Evolutionary conservation across 192 early-diverging fungal genomes (phyloP).

Genomic region (Cetraspora pellucida): DNA sequence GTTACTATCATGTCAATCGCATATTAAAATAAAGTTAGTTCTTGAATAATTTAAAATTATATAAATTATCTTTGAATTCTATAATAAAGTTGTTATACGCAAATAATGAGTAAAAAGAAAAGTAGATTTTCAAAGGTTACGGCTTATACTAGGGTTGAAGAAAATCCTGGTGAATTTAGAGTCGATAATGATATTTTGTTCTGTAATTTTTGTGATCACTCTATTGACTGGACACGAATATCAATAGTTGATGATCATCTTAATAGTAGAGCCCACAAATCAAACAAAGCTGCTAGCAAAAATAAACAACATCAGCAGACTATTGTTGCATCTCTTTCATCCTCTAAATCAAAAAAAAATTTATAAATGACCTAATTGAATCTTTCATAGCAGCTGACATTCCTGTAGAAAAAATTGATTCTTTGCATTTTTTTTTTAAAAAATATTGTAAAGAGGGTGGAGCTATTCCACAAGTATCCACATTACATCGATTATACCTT

Average conservation of each 20-base stretch:
- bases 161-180: neutral
- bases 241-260: neutral
- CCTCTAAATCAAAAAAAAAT: neutral
- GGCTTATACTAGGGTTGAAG: neutral
- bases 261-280: neutral
- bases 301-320: neutral
- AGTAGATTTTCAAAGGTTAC: neutral
- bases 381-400: neutral
- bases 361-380: neutral
- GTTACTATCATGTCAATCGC: too few relatives aligned
- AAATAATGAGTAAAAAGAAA: neutral
- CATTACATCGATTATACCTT: neutral
- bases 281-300: neutral
- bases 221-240: neutral
- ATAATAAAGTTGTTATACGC: too few relatives aligned
- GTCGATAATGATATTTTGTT: neutral
- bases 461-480: neutral
- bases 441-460: constrained; percentile 4
- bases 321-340: neutral
- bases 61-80: too few relatives aligned
- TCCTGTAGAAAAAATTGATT: neutral
- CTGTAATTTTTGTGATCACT: constrained; percentile 2
- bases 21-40: too few relatives aligned
- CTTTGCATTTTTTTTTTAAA: neutral
- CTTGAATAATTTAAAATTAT: too few relatives aligned